Base-by-base conservation (phyloP, 768 basidiomycete genomes). In the Dendrothele bispora region DNA sequence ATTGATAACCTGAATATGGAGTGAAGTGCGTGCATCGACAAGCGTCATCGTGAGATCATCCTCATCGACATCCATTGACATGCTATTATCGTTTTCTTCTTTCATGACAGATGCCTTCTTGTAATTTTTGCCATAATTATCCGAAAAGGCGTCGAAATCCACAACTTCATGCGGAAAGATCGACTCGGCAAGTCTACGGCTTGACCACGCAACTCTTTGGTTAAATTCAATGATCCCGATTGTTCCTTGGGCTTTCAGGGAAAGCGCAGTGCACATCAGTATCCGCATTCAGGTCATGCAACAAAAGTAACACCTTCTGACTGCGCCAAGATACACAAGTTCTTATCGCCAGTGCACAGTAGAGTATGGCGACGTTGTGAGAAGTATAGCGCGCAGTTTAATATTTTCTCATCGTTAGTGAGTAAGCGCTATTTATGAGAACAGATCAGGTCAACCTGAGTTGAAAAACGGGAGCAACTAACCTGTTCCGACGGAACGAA, bases 371-470 rank as follows among this genome's bases (percentile, higher is more conserved):
- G 70, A 30, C 54, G 63, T 45, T 56, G 62, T 39, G 50, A 44
- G 52, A 84, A 88, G 61, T 82, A 86, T 54, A 73, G 67, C 57
- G 83, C 86, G 55, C 89, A 92, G 60, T 91, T 91, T 43, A 86
- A 64, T 55, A 93, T 89, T 30, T 86, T 64, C 43, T 73, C 71
- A 56, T 93, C 90, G 56, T 89, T 90, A 49, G 56, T 63, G 58
- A 73, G 34, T 51, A n/a, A 41, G 52, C 40, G 36, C 43, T 27
- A 35, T 50, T 17, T 39, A 12, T 39, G 4, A 48, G 25, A 12
- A 5, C 44, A 39, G n/a, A 34, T 15, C 20, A 30, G 26, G 42
- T n/a, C 7, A 21, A 14, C 39, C 10, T 39, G 27, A 29, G 26
- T 24, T 22, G 3, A 58, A 76, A 50, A 46, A 79, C 83, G 60